These are phyloP conservation scores for Pythium insidiosum DNA, from an alignment of 352 stramenopile genomes.

Conservation along the genomic window DNA sequence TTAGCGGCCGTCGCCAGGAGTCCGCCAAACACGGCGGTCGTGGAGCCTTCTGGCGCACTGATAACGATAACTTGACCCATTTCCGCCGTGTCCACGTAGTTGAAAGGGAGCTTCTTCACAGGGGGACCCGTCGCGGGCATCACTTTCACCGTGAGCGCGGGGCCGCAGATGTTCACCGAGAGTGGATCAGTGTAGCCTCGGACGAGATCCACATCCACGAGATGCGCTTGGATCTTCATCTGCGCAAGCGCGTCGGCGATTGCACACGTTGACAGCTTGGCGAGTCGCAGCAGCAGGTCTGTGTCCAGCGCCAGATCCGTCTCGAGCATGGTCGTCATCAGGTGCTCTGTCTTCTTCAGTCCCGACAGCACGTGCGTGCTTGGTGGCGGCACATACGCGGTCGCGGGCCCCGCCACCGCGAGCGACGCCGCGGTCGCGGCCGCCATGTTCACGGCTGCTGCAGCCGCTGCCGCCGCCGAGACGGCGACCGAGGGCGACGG, in stretches of 20 bases:
- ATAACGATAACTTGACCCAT: constrained; percentile 77
- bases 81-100: constrained; percentile 73
- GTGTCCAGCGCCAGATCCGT: constrained; percentile 50
- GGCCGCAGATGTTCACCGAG: constrained; percentile 63
- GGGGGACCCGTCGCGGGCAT: constrained; percentile 52
- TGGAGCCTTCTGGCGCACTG: constrained; percentile 41
- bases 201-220: constrained; percentile 69
- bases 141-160: constrained; percentile 67
- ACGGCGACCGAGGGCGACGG: constrained; percentile 1
- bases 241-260: constrained; percentile 74
- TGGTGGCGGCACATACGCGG: constrained; percentile 23
- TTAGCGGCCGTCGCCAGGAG: constrained; percentile 68
- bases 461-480: constrained; percentile 3
- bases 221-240: constrained; percentile 70
- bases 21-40: constrained; percentile 59
- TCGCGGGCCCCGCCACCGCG: constrained; percentile 15
- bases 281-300: constrained; percentile 54
- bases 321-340: constrained; percentile 62
- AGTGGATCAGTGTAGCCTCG: constrained; percentile 48
- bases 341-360: constrained; percentile 43
- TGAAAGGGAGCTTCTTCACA: constrained; percentile 59
- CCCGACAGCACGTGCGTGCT: constrained; percentile 25
- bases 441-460: constrained; percentile 10
- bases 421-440: constrained; percentile 17
- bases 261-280: constrained; percentile 72